Evolutionary conservation across 2,329 filamentous ascomycete species (phyloP), one percentile per base, ranked within the genome.

Genomic region (Trichoderma asperellum): DNA sequence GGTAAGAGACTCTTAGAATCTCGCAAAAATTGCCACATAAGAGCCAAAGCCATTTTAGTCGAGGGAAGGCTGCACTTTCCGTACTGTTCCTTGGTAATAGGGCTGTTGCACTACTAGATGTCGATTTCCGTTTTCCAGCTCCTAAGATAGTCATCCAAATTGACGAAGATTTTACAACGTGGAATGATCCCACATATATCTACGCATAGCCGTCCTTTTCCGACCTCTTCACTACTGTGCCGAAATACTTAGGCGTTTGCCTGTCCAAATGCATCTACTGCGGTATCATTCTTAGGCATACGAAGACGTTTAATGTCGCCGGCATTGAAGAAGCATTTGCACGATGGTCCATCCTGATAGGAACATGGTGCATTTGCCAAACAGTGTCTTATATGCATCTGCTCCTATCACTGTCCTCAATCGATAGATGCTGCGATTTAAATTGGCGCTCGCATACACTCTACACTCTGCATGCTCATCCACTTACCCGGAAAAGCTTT

Each of bases 401-500:
- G 32, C 32, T 4, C 34, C 8, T 35, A 12, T 35, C 8, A 35
- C 10, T 35, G 11, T 3, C 11, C 34, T 35, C 34, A 35, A 11
- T 35, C 10, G 8, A 35, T 40, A 40, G 35, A 16, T 40, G 1
- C 2, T 40, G 5, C 3, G 5, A 16, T 40, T 18, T 43, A n/a
- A 43, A 43, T 4, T 18, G 18, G 16, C 18, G 40, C 18, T 43
- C 2, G 37, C 37, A 18, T 4, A 7, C 18, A 18, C 32, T 32
- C 7, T 4, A 7, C 18, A 18, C 32, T 32, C 7, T 5, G 32
- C 32, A 32, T 32, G 32, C 55, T 24, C 27, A 29, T 40, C 57
- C 56, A 63, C 69, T 34, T 67, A 67, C 65, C 47, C 65, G 32
- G 34, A 29, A 43, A 43, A 55, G 27, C 29, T 40, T 16, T 4